Conservation (phyloP, 2,329 filamentous ascomycete species). For the Alternaria alternata region DNA sequence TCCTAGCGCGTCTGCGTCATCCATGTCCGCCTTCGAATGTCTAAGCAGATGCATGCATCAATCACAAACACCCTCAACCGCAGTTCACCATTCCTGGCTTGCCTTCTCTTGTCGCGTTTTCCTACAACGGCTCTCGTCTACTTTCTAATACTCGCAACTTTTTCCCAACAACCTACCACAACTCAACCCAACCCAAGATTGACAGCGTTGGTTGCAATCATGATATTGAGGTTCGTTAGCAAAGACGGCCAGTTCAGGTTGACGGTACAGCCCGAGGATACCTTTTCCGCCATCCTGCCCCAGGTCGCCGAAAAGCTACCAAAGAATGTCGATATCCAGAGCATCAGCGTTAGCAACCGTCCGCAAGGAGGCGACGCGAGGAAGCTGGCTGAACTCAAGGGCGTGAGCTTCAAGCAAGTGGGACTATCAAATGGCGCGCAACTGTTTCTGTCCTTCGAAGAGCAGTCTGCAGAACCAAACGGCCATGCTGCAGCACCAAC, state of each 20-base stretch:
- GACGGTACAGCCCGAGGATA: slow-evolving; percentile 75
- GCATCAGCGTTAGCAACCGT: slow-evolving; percentile 67
- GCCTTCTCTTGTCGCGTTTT: not conserved
- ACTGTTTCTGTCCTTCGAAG: slow-evolving; percentile 83
- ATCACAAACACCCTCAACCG: slow-evolving; percentile 19
- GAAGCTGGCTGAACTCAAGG: slow-evolving; percentile 60
- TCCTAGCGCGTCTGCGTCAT: slow-evolving; percentile 16
- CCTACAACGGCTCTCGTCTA: slow-evolving; percentile 3
- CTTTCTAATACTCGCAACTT: not conserved
- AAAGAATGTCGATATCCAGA: slow-evolving; percentile 61
- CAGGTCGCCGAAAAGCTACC: slow-evolving; percentile 69
- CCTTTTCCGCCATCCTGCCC: slow-evolving; percentile 68
- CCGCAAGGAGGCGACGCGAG: slow-evolving; percentile 67
- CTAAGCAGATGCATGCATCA: slow-evolving; percentile 4
- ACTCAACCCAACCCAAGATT: not conserved
- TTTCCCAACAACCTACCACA: not conserved
- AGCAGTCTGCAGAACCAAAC: slow-evolving; percentile 62
- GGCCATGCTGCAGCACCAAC: slow-evolving; percentile 52
- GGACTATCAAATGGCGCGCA: slow-evolving; percentile 81
- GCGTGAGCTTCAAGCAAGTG: slow-evolving; percentile 65
- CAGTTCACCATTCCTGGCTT: slow-evolving; percentile 13
- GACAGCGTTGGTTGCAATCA: slow-evolving; percentile 48
- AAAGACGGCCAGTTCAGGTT: slow-evolving; percentile 84
- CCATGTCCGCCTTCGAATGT: slow-evolving; percentile 4
- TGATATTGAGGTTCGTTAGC: slow-evolving; percentile 68